Evolutionary conservation across 371 early-diverging fungal species (phyloP).

Genomic region (Encephalitozoon hellem): DNA sequence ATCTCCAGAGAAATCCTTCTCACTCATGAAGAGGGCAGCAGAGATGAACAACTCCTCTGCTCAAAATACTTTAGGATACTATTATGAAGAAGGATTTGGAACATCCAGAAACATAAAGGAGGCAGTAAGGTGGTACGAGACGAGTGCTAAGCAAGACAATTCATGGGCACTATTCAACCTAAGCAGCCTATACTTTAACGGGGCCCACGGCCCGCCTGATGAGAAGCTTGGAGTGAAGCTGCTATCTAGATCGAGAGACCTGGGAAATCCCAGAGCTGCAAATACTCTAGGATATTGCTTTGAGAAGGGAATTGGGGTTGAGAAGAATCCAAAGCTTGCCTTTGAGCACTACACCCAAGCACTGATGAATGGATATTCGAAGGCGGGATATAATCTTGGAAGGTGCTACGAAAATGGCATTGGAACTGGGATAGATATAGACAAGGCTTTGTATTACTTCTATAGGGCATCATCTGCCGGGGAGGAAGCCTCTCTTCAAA

Average conservation of each 20-base stretch:
- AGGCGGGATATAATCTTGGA: conserved; percentile 24
- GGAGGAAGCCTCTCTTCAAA: conserved; percentile 2
- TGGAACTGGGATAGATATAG: conserved; percentile 7
- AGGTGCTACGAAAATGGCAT: conserved; percentile 34
- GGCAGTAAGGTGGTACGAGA: conserved; percentile 67
- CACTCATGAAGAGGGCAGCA: conserved; percentile 36
- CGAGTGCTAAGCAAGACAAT: conserved; percentile 66
- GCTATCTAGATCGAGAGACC: conserved; percentile 14
- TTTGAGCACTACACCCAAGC: conserved; percentile 32
- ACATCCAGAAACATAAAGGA: conserved; percentile 62
- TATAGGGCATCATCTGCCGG: conserved; percentile 33
- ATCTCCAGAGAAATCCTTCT: conserved; percentile 19
- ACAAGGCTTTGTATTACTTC: conserved; percentile 23
- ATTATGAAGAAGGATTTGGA: conserved; percentile 72
- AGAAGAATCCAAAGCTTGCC: conserved; percentile 20
- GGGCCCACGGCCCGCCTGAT: conserved; percentile 64
- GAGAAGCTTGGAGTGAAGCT: conserved; percentile 63
- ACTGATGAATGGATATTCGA: conserved; percentile 14
- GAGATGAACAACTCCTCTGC: conserved; percentile 34
- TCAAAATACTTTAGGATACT: conserved; percentile 54
- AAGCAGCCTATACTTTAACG: conserved; percentile 61
- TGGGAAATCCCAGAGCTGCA: conserved; percentile 47
- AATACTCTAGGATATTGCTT: conserved; percentile 55
- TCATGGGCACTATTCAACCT: conserved; percentile 62
- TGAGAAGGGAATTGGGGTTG: conserved; percentile 37